phyloP scores from a whole-genome alignment of 306 rosid genomes.

The Prunus fruticosa region DNA sequence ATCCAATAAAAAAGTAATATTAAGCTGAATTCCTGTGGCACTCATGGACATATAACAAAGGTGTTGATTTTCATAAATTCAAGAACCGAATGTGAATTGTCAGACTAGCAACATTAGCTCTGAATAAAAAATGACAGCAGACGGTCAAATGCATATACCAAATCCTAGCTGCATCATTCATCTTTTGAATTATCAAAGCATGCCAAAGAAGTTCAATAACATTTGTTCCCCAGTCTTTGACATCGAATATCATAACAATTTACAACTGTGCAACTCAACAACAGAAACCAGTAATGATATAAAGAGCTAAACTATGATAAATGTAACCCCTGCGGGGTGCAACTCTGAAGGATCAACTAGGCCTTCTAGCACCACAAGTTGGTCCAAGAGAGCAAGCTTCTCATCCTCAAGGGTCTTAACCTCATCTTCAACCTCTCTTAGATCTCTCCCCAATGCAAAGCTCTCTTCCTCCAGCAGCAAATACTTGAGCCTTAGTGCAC shows the following conservation, averaged over 20 bases:
- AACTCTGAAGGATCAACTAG: slow-evolving; percentile 58
- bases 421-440: slow-evolving; percentile 65
- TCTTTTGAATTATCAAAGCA: not conserved
- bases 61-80: not conserved
- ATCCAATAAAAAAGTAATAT: too few species aligned
- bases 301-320: not conserved
- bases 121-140: not conserved
- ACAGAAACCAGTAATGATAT: not conserved
- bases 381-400: slow-evolving; percentile 76
- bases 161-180: not conserved
- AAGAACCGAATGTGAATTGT: not conserved
- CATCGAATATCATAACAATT: not conserved
- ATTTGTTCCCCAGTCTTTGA: not conserved
- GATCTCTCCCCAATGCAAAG: slow-evolving; percentile 59
- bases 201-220: not conserved
- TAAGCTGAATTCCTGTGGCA: too few species aligned
- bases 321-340: slow-evolving; percentile 38
- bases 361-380: slow-evolving; percentile 88
- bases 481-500: slow-evolving; percentile 72
- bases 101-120: not conserved
- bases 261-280: not conserved
- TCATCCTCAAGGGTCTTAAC: slow-evolving; percentile 80
- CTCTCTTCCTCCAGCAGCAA: slow-evolving; percentile 79
- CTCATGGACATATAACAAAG: not conserved
- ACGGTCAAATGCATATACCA: not conserved